Evolutionary conservation across 1,284 basidiomycete genomes (phyloP), one percentile per base, ranked within the genome.

Genomic region (Lentinula novae-zelandiae): DNA sequence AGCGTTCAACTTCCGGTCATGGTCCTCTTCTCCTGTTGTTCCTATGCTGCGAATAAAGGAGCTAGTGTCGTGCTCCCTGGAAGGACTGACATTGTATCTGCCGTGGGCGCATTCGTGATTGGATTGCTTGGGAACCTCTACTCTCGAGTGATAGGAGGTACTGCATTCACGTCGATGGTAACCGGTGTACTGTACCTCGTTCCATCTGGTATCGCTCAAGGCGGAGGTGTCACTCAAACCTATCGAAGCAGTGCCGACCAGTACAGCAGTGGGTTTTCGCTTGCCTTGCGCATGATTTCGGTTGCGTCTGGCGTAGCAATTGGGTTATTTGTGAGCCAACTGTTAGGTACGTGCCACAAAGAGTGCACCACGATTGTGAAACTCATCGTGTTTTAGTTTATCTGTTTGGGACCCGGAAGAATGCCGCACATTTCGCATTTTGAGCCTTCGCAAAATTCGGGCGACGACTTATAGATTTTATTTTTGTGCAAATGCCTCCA

Each of bases 131-230:
- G 92, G 50, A 94, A 94, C 68, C 70, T 86, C 13, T 95, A 93
- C 70, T 92, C 92, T 51, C 82, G 91, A 49, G 71, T 92, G 38
- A 82, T 89, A 66, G 82, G 86, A 33, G 93, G 91, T 54, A 89
- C 88, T 3, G 91, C 93, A 2, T 95, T 95, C 72, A 93, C 92
- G 0, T 86, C 90, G 13, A 94, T 92, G 89, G 90, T 93, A n/a
- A 90, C 91, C 2, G 90, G 92, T 31, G 89, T 95, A 15, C 75
- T 93, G 58, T 93, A 93, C 73, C 77, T 94, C 36, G 91, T 94
- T 10, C 91, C 91, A 87, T 93, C 91, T 63, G 92, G 91, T 64
- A 90, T 96, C 62, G 89, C 91, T 44, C 89, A 92, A 70, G 90
- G 88, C 44, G 93, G 93, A 55, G 92, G 92, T 57, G 78, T 95